Base-by-base conservation (phyloP, 495 filamentous ascomycete species). In the Evernia prunastri region DNA sequence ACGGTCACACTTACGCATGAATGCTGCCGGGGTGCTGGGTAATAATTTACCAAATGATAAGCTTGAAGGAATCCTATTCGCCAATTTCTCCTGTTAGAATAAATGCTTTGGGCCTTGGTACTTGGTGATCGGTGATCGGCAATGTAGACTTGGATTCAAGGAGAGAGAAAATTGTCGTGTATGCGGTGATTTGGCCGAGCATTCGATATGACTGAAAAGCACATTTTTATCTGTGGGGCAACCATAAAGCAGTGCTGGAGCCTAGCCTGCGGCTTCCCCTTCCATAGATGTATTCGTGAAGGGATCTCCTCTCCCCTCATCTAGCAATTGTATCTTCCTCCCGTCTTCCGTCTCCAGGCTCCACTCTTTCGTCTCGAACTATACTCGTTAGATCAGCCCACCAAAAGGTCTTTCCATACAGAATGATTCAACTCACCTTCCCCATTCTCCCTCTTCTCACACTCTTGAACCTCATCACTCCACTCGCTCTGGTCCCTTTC, bases 401-500 rank as follows among this genome's bases (percentile, higher is more conserved):
- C 20, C 8, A 40, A 54, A 65, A 12, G 0, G 43, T 11, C 4
- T 13, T 33, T 39, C 15, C 13, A 17, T 37, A 59, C 2, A 37
- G 17, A 33, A n/a, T 20, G n/a, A n/a, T 37, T 27, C 78, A 66
- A 83, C 85, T 76, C 67, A 89, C 87, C 74, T 77, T 84, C 12
- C 89, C 91, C 79, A 84, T 81, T 67, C 92, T 82, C 59, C 84
- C 82, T 63, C 80, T 87, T 63, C 94, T 83, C 69, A 81, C 77
- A 72, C 89, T 92, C 72, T 79, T 82, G 77, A 98, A 96, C 69
- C 84, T 80, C 87, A 96, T 92, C 69, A 85, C 81, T 25, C 86
- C 94, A 61, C 79, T 74, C 33, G 72, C 75, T 68, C 83, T 88
- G 3, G 86, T 92, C 49, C 94, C 94, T 76, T 91, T 92, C 15